These are phyloP conservation scores for Fonsecaea pedrosoi DNA, from an alignment of 2,329 filamentous ascomycete species.

Conservation along the genomic window DNA sequence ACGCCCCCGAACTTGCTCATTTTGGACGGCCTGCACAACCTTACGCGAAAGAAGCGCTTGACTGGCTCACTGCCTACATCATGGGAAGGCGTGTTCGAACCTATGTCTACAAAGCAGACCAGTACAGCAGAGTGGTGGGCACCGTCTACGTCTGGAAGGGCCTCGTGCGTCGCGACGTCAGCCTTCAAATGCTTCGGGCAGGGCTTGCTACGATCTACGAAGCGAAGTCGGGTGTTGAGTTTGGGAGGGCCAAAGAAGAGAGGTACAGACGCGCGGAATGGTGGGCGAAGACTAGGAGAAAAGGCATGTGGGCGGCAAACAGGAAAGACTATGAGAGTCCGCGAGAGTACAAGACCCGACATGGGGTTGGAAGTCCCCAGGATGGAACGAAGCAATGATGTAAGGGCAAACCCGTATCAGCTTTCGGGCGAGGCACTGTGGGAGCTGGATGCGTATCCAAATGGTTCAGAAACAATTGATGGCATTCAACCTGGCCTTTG, in stretches of 20 bases:
- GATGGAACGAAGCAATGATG: constrained; percentile 27
- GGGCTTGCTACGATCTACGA: constrained; percentile 93
- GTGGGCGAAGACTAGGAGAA: constrained; percentile 67
- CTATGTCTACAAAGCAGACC: constrained; percentile 83
- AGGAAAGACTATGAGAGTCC: constrained; percentile 76
- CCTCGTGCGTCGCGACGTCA: constrained; percentile 77
- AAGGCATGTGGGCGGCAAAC: constrained; percentile 77
- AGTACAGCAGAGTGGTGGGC: constrained; percentile 89
- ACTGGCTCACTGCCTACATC: constrained; percentile 79
- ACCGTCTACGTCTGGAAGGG: constrained; percentile 73
- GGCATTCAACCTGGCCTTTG: not conserved
- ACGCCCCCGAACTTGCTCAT: constrained; percentile 91
- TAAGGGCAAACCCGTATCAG: not conserved
- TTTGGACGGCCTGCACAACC: constrained; percentile 90
- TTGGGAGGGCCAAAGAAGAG: constrained; percentile 70
- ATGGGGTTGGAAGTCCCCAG: constrained; percentile 26
- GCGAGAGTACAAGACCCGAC: constrained; percentile 78
- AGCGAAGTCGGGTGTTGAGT: constrained; percentile 87
- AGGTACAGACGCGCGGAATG: constrained; percentile 56
- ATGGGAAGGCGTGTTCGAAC: constrained; percentile 75
- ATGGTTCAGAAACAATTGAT: not conserved
- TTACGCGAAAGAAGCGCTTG: constrained; percentile 77
- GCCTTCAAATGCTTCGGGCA: constrained; percentile 82
- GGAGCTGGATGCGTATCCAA: not conserved
- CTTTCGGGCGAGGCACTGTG: constrained; percentile 13